Evolutionary conservation across 148 eudicot species (phyloP), one percentile per base, ranked within the genome.

Genomic region (Chenopodium album): DNA sequence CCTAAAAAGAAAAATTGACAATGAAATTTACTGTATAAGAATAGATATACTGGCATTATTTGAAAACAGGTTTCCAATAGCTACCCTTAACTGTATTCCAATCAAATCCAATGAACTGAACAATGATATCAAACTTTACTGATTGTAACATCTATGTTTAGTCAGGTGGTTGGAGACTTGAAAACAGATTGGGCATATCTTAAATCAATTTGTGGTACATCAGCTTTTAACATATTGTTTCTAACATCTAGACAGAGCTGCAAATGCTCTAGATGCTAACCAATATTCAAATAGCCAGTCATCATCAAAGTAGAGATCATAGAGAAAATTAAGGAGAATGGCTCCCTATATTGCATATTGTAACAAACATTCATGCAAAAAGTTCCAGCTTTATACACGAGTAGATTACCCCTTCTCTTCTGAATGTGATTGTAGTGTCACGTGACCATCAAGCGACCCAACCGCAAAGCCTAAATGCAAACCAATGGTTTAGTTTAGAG

Each of bases 361-460:
- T 7, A 62, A 41, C 54, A 76, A 54, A 23, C 29, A 23, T 9
- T 50, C 73, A 71, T 34, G 10, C 28, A 75, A 65, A 64, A 4
- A 5, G 64, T 82, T 60, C 13, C 68, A 71, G 46, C 20, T 69
- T 44, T 28, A 76, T 50, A 76, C 65, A 37, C 64, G 1, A 70
- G 81, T 59, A 80, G 79, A 87, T 86, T 84, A 96, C 99, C 97
- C 98, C 48, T 62, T 88, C 63, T 82, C 81, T 17, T 74, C 84
- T 23, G 91, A 82, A 81, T 82, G 83, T 80, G 92, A 85, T 73
- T 94, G 89, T 88, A 94, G 78, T 29, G 89, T 88, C 75, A 94
- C 95, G 47, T 89, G 89, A 71, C 99, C 98, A 87, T 94, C 99
- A 81, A 89, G 77, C 73, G 94, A 97, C 81, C 99, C 99, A 84